These are phyloP conservation scores for Paramecium caudatum DNA, from an alignment of 73 alveolate species.

Conservation along the genomic window DNA sequence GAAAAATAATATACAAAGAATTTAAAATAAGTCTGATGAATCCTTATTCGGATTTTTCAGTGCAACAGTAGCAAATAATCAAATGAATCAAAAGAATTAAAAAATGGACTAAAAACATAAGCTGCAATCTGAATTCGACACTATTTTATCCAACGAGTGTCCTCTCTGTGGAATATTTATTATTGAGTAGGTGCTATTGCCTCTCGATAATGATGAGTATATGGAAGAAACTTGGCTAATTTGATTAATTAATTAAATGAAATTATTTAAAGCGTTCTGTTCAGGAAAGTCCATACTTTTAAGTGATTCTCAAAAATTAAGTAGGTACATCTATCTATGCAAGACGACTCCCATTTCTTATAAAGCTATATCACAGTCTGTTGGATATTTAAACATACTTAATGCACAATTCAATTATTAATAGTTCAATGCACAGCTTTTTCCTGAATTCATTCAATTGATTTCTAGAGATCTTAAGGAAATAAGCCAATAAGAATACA, in stretches of 20 bases:
- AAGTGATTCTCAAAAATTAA: neutral
- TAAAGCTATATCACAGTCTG: neutral
- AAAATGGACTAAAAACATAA: constrained; percentile 1
- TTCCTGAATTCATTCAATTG: neutral
- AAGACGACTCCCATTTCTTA: neutral
- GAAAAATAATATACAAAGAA: neutral
- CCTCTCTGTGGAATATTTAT: constrained; percentile 23
- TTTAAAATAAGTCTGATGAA: constrained; percentile 31
- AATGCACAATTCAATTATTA: constrained; percentile 23
- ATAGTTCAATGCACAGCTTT: neutral
- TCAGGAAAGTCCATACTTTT: constrained; percentile 48
- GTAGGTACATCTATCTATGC: neutral
- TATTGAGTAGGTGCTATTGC: neutral
- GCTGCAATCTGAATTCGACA: neutral
- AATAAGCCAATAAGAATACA: neutral
- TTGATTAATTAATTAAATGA: constrained; percentile 23
- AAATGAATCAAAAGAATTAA: constrained; percentile 9
- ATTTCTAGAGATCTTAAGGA: constrained; percentile 37
- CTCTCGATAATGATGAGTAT: constrained; percentile 54
- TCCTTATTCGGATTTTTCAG: constrained; percentile 48
- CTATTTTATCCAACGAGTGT: constrained; percentile 20
- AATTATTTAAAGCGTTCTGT: constrained; percentile 10
- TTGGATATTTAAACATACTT: constrained; percentile 9
- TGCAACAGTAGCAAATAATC: neutral
- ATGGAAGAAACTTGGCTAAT: constrained; percentile 16